phyloP scores from a whole-genome alignment of 1,284 basidiomycete genomes.

The Ganoderma resinaceum region DNA sequence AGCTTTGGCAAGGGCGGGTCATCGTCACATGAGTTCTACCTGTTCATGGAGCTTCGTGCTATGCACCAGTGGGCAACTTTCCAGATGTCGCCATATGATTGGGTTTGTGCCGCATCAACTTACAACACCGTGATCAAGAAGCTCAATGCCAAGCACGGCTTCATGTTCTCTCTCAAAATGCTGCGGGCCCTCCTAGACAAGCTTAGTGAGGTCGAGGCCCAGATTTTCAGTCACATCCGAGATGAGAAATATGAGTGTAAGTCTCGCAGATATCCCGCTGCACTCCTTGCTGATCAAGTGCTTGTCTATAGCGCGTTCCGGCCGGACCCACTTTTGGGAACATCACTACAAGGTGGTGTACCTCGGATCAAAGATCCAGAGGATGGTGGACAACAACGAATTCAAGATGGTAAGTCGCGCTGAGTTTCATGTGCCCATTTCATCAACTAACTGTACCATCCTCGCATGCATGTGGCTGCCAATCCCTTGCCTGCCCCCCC shows the following conservation, averaged over 20 bases:
- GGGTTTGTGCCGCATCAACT: conserved; percentile 13
- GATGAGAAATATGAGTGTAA: neutral
- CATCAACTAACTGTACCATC: too few relatives aligned
- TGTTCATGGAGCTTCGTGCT: conserved; percentile 23
- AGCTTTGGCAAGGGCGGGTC: neutral
- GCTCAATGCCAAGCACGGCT: neutral
- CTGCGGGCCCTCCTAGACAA: conserved; percentile 4
- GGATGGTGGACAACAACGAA: neutral
- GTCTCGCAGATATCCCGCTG: neutral
- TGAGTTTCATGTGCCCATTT: too few relatives aligned
- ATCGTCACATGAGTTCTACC: conserved; percentile 11
- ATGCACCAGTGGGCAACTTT: conserved; percentile 19
- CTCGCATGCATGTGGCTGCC: too few relatives aligned
- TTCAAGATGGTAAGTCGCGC: neutral
- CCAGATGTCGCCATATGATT: conserved; percentile 16
- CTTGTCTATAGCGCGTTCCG: neutral
- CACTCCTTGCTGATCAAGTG: neutral
- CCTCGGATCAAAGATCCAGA: neutral
- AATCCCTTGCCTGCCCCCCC: too few relatives aligned
- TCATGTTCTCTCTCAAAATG: neutral
- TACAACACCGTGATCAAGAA: conserved; percentile 3
- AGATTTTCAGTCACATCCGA: neutral
- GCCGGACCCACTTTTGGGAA: neutral
- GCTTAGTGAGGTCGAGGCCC: neutral
- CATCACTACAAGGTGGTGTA: neutral